Percentiles rank a stretch among this genome's conserved stretches.
Evolutionary conservation across 2,329 filamentous ascomycete species (phyloP).

Genomic region (Neurospora sp.): DNA sequence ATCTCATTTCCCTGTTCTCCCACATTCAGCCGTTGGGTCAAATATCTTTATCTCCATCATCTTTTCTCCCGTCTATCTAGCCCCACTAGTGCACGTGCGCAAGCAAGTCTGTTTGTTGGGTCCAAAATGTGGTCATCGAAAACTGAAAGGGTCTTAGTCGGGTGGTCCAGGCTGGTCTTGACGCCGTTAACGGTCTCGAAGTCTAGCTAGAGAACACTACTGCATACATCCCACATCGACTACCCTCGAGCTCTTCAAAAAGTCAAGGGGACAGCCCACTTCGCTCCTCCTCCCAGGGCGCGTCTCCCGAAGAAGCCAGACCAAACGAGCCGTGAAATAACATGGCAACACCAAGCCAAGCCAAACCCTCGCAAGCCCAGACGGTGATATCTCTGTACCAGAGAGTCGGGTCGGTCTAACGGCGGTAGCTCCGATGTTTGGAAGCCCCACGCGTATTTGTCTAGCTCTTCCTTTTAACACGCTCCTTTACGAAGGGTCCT

Average conservation of each 20-base stretch:
- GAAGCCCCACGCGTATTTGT: neutral
- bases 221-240: neutral
- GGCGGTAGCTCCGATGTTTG: neutral
- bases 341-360: neutral
- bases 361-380: neutral
- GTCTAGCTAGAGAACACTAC: neutral
- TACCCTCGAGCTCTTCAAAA: neutral
- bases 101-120: neutral
- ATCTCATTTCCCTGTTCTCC: neutral
- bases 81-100: neutral
- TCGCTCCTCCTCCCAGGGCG: neutral
- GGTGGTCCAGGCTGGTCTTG: neutral
- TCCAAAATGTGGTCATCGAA: neutral
- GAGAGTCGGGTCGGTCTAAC: neutral
- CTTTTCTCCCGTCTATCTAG: neutral
- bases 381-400: neutral
- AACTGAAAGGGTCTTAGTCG: neutral
- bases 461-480: neutral
- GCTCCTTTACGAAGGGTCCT: neutral
- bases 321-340: neutral
- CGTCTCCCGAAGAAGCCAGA: too few relatives aligned
- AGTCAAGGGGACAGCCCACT: neutral
- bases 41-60: neutral
- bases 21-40: neutral
- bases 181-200: neutral